Conservation (phyloP, 768 basidiomycete species). For the Pleurotus salmoneostramineus region DNA sequence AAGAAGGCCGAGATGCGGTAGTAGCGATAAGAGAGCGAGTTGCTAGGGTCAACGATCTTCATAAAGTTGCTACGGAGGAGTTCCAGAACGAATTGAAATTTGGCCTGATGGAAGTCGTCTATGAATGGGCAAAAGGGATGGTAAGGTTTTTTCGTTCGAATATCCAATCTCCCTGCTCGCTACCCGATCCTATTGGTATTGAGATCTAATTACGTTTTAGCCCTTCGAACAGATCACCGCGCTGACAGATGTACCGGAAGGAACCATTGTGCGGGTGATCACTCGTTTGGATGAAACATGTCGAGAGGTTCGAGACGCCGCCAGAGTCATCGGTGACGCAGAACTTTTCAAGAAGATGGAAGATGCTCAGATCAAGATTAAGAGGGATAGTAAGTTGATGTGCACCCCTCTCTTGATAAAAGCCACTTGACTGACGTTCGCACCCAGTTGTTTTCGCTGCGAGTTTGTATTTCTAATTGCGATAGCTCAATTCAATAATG, state of each 20-base stretch:
- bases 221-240: constrained; percentile 93
- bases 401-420: background rate
- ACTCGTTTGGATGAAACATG: constrained; percentile 96
- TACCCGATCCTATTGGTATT: background rate
- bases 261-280: constrained; percentile 95
- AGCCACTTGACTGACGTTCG: background rate
- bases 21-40: constrained; percentile 75
- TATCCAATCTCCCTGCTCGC: background rate
- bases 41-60: constrained; percentile 70
- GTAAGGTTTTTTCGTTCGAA: constrained; percentile 38
- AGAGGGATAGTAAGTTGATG: constrained; percentile 82
- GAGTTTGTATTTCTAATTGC: constrained; percentile 72
- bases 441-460: constrained; percentile 77
- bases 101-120: constrained; percentile 93
- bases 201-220: constrained; percentile 34
- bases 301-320: constrained; percentile 94
- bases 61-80: constrained; percentile 77
- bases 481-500: background rate
- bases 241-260: constrained; percentile 93
- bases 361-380: constrained; percentile 88
- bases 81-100: constrained; percentile 81
- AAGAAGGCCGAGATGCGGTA: constrained; percentile 78
- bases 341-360: constrained; percentile 99
- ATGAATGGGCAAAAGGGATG: constrained; percentile 99
- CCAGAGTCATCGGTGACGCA: constrained; percentile 94